phyloP scores from a whole-genome alignment of 164 flowering plant species.

The Aristolochia californica region DNA sequence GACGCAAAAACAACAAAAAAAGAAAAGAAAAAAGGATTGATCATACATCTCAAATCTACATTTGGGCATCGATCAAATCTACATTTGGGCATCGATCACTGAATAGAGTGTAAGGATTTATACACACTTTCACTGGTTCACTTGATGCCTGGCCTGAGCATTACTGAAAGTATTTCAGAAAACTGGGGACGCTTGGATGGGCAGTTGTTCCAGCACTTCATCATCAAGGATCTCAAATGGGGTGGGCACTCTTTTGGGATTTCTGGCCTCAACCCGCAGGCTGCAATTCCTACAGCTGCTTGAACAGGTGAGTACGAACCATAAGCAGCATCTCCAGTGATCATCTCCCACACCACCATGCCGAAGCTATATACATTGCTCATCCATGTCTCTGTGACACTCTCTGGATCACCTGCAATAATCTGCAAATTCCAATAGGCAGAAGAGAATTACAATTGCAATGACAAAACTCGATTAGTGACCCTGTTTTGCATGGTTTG shows the following conservation, averaged over 20 bases:
- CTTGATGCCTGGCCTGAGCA: conserved; percentile 32
- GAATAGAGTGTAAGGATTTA: too few relatives aligned
- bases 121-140: too few relatives aligned
- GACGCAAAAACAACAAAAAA: too few relatives aligned
- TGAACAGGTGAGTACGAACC: conserved; percentile 81
- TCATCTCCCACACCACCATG: conserved; percentile 94
- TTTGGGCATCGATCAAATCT: too few relatives aligned
- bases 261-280: conserved; percentile 91
- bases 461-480: too few relatives aligned
- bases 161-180: conserved; percentile 50
- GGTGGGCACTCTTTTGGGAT: conserved; percentile 86
- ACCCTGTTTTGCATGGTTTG: too few relatives aligned
- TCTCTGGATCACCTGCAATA: conserved; percentile 92
- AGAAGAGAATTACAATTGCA: not conserved
- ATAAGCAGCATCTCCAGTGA: conserved; percentile 86
- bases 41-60: too few relatives aligned
- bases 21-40: too few relatives aligned
- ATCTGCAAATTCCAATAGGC: conserved; percentile 33
- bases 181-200: conserved; percentile 84
- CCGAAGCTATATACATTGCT: conserved; percentile 92
- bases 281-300: conserved; percentile 96
- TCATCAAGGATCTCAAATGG: conserved; percentile 54
- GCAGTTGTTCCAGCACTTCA: conserved; percentile 71
- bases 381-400: conserved; percentile 84
- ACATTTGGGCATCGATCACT: too few relatives aligned